Evolutionary conservation across 805 yeast species (phyloP), one percentile per base, ranked within the genome.

Genomic region (Hanseniaspora thailandica): DNA sequence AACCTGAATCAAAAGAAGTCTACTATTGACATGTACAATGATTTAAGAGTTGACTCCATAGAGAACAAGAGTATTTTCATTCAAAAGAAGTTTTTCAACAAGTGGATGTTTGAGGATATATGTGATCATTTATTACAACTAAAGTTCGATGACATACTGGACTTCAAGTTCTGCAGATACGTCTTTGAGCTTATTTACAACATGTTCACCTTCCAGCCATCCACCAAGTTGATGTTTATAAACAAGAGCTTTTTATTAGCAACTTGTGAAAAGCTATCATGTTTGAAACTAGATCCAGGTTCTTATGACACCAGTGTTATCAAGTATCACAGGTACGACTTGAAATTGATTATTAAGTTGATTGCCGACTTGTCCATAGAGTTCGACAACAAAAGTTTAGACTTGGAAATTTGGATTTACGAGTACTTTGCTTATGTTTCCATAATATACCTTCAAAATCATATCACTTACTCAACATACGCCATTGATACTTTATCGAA

Each of bases 401-500:
- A 43, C 26, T 17, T 43, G 22, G 34, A 19, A 10, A 1, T 39
- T 8, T 19, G 43, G 23, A 26, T 43, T 8, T 43, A 50, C 20
- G 45, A 35, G n/a, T 39, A 50, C 10, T 50, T 43, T 36, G 54
- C 54, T 1, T 43, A 50, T 28, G 22, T 34, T 28, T 33, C 54
- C 5, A 5, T 50, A 6, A 5, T 50, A n/a, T 50, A 50, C 20
- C 23, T 50, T 13, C 54, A 50, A 26, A 28, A 35, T 2, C 54
- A 50, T 25, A 43, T 47, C 33, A 47, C 55, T 22, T 53, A 53
- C 17, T 41, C 55, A 9, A 35, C 45, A 20, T 47, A 47, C 25
- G 51, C 55, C 6, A 53, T 53, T 19, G 55, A 53, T 10, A 47
- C 49, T 5, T 35, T 53, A 25, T 45, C 52, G 10, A 53, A 47